phyloP scores from a whole-genome alignment of 2,329 filamentous ascomycete genomes.

The Anisogramma anomala region DNA sequence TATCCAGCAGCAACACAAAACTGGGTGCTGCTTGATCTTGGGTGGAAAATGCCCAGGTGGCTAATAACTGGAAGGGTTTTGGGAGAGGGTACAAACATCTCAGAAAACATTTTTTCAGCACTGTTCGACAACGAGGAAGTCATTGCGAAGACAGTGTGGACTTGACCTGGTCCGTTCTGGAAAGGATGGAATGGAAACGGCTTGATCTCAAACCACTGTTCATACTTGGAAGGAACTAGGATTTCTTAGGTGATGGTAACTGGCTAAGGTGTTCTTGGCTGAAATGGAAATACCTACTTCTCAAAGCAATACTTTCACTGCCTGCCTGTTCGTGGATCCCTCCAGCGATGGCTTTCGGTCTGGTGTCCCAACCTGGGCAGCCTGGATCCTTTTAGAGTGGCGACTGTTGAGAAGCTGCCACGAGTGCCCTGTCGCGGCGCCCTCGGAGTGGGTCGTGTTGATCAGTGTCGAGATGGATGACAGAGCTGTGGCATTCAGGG shows the following conservation, averaged over 20 bases:
- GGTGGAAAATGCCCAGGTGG: conserved; percentile 21
- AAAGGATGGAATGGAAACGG: background rate
- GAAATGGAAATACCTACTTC: conserved; percentile 12
- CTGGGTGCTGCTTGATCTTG: conserved; percentile 13
- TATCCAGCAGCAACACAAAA: conserved; percentile 1
- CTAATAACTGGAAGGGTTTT: conserved; percentile 16
- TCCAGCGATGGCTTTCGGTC: no score
- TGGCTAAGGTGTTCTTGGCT: conserved; percentile 19
- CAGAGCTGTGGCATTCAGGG: no score
- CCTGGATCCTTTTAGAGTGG: no score
- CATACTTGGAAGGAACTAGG: background rate
- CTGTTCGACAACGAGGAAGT: background rate
- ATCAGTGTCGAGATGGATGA: no score
- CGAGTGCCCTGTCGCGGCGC: no score
- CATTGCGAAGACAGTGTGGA: no score
- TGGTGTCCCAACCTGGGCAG: no score
- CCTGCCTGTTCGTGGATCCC: no score
- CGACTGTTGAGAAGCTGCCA: no score
- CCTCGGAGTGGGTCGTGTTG: no score
- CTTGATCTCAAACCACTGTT: conserved; percentile 3
- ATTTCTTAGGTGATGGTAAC: conserved; percentile 6
- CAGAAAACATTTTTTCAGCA: conserved; percentile 6
- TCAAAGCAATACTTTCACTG: no score
- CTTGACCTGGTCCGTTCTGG: conserved; percentile 1
- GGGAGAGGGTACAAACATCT: conserved; percentile 3